Conservation (phyloP, 176 grass and related monocot species). For the Olyra latifolia region DNA sequence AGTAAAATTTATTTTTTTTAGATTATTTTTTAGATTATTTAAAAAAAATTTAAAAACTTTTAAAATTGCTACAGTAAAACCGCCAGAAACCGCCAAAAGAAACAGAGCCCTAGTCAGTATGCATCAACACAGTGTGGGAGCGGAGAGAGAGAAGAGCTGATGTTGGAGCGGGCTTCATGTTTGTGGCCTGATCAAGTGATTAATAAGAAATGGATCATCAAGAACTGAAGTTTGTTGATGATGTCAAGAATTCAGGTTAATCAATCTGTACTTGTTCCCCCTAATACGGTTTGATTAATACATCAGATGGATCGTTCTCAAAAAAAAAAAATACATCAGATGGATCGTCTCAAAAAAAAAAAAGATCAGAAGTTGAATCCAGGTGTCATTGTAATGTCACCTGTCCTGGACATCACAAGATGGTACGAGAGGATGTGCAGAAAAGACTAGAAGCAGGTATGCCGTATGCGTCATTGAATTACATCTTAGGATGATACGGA, state of each 20-base stretch:
- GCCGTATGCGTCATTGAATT: background rate
- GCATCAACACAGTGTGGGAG: background rate
- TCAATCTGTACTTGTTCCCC: background rate
- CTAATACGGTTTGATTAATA: background rate
- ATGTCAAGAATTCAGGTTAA: background rate
- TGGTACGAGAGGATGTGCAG: background rate
- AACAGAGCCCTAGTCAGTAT: background rate
- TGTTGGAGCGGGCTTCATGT: background rate
- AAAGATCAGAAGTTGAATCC: background rate
- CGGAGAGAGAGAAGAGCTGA: background rate
- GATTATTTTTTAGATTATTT: too few species aligned
- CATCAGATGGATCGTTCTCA: background rate
- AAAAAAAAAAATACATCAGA: too few species aligned
- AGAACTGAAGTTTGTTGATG: background rate
- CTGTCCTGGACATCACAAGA: background rate
- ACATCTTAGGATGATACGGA: background rate
- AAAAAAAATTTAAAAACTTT: too few species aligned
- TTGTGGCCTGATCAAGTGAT: background rate
- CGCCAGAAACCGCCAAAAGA: too few species aligned
- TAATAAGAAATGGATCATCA: background rate
- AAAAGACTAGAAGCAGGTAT: background rate
- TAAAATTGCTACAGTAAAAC: too few species aligned
- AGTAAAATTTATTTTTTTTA: too few species aligned
- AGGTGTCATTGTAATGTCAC: background rate
- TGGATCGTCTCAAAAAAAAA: too few species aligned